A percentile compares a stretch with the other conserved stretches of the same genome.
These are phyloP conservation scores for Tolypocladium inflatum DNA, from an alignment of 2,329 filamentous ascomycete species.

Conservation along the genomic window DNA sequence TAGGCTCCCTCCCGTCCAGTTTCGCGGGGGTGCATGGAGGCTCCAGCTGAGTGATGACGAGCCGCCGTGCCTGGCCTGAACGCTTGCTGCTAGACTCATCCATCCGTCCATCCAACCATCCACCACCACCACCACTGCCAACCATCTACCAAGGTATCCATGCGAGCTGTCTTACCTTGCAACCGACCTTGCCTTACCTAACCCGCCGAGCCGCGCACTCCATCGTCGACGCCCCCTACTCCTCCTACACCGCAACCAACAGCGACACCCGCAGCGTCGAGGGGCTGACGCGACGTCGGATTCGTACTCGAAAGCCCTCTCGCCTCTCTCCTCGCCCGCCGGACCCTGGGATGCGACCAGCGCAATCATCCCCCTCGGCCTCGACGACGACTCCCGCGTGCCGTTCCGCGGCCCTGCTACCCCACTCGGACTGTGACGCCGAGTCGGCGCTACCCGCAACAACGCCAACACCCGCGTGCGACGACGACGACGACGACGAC, in stretches of 20 bases:
- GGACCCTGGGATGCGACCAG: neutral
- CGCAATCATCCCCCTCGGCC: neutral
- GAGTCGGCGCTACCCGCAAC: neutral
- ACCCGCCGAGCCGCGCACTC: neutral
- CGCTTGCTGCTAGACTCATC: neutral
- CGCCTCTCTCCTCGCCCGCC: neutral
- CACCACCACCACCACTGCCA: neutral
- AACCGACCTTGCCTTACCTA: neutral
- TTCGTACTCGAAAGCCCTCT: neutral
- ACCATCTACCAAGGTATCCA: too few relatives aligned
- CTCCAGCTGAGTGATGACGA: neutral
- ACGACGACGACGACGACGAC: too few relatives aligned
- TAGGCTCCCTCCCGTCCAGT: neutral
- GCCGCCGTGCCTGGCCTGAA: neutral
- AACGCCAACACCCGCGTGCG: neutral
- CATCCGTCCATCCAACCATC: neutral
- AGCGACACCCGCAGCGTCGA: neutral
- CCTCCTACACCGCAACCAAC: neutral
- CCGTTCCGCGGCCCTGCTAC: neutral
- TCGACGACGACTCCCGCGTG: neutral
- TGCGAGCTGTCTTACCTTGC: neutral
- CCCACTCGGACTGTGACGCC: slow-evolving; percentile 1
- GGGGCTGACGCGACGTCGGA: neutral
- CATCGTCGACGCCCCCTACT: neutral
- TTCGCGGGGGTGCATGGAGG: neutral